A percentile compares a stretch with the other conserved stretches of the same genome.
Evolutionary conservation across 1,139 yeast genomes (phyloP).

Genomic region (Zygoascus meyerae): DNA sequence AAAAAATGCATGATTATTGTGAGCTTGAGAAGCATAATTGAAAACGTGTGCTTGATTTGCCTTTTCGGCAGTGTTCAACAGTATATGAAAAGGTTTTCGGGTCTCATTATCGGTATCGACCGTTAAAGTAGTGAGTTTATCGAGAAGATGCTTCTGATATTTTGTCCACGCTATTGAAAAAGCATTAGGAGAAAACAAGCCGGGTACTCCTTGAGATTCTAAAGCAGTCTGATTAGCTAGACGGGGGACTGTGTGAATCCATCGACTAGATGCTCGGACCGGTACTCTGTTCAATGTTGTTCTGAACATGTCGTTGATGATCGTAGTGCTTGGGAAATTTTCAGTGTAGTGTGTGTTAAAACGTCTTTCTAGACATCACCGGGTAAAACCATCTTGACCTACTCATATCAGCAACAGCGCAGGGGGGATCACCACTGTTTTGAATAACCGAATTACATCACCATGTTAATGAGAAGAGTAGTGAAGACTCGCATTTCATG

Average conservation of each 20-base stretch:
- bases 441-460: background rate
- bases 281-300: background rate
- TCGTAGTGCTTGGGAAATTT: background rate
- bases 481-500: too few species aligned
- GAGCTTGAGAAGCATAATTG: slow-evolving; percentile 87
- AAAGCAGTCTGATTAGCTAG: slow-evolving; percentile 42
- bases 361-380: background rate
- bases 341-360: too few species aligned
- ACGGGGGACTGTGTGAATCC: slow-evolving; percentile 61
- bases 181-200: slow-evolving; percentile 63
- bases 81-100: slow-evolving; percentile 69
- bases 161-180: slow-evolving; percentile 74
- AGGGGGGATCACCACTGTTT: background rate
- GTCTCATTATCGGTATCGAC: slow-evolving; percentile 67
- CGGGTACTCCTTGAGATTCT: slow-evolving; percentile 54
- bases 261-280: slow-evolving; percentile 23
- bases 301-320: background rate
- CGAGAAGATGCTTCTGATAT: slow-evolving; percentile 64
- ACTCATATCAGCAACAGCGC: background rate
- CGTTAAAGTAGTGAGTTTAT: slow-evolving; percentile 66
- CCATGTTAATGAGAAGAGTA: too few species aligned
- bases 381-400: background rate
- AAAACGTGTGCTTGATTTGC: slow-evolving; percentile 65
- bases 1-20: slow-evolving; percentile 85
- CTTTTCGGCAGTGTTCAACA: slow-evolving; percentile 66